These are phyloP conservation scores for Melastoma candidum DNA, from an alignment of 441 rosid species.

Conservation along the genomic window DNA sequence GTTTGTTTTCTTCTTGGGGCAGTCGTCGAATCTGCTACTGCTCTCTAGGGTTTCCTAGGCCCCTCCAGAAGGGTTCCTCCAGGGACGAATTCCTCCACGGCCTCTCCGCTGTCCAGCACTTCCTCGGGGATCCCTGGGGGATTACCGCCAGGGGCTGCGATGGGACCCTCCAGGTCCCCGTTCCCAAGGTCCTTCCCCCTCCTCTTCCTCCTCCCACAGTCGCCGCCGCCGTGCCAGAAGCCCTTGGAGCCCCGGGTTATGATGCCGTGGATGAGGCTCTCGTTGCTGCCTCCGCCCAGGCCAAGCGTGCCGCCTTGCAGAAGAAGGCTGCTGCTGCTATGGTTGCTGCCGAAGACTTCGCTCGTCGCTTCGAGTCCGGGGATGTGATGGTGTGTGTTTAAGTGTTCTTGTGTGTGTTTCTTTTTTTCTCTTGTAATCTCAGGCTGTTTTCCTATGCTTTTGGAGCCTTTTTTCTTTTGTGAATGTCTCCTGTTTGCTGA, in stretches of 20 bases:
- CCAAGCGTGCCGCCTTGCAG: constrained; percentile 61
- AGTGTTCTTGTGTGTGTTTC: constrained; percentile 1
- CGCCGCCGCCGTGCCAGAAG: neutral
- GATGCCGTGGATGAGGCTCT: constrained; percentile 32
- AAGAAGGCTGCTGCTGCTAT: constrained; percentile 60
- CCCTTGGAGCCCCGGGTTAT: neutral
- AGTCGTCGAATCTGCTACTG: constrained; percentile 89
- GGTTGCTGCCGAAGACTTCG: constrained; percentile 60
- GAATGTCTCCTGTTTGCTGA: no score
- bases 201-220: constrained; percentile 21
- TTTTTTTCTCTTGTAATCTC: neutral
- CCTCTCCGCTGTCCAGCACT: constrained; percentile 36
- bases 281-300: constrained; percentile 29
- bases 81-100: constrained; percentile 16
- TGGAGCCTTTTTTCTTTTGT: no score
- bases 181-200: constrained; percentile 40
- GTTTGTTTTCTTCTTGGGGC: constrained; percentile 12
- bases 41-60: constrained; percentile 71
- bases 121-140: constrained; percentile 44
- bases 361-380: constrained; percentile 51
- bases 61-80: constrained; percentile 34
- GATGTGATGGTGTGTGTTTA: constrained; percentile 36
- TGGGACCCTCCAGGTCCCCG: constrained; percentile 63
- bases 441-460: neutral
- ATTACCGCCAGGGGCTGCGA: constrained; percentile 31